Conservation (phyloP, 805 yeast genomes). For the Suhomyces vadensis region DNA sequence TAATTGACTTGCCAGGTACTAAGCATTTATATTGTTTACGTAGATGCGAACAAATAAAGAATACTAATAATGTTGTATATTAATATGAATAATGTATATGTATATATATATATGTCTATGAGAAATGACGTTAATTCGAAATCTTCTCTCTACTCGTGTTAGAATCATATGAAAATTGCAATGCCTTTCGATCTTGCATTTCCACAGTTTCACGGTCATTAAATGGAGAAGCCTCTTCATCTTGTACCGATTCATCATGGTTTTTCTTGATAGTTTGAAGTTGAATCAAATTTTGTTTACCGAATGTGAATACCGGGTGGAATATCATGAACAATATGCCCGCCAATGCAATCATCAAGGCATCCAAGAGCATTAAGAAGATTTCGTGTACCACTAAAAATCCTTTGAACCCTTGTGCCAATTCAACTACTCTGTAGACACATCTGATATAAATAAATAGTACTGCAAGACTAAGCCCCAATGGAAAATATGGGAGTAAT, state of each 20-base stretch:
- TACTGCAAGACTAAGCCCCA: slow-evolving; percentile 35
- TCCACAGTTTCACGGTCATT: too few relatives aligned
- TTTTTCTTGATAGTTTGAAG: slow-evolving; percentile 29
- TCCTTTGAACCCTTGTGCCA: slow-evolving; percentile 40
- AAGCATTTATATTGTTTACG: too few relatives aligned
- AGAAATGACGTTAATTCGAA: too few relatives aligned
- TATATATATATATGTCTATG: too few relatives aligned
- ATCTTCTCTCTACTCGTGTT: too few relatives aligned
- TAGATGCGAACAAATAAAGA: too few relatives aligned
- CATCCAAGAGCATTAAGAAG: slow-evolving; percentile 40
- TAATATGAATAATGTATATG: too few relatives aligned
- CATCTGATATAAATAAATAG: slow-evolving; percentile 32
- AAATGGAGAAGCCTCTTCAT: too few relatives aligned
- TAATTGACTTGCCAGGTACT: too few relatives aligned
- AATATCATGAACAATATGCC: slow-evolving; percentile 38
- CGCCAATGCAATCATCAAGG: slow-evolving; percentile 37
- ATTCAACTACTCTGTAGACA: slow-evolving; percentile 42
- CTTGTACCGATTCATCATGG: slow-evolving; percentile 19
- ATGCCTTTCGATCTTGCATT: too few relatives aligned
- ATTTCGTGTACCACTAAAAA: slow-evolving; percentile 38
- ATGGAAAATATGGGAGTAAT: slow-evolving; percentile 34
- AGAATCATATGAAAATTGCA: too few relatives aligned
- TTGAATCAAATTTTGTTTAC: slow-evolving; percentile 26
- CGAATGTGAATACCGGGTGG: slow-evolving; percentile 42
- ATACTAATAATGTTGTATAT: too few relatives aligned